Percentiles rank a stretch among this genome's conserved stretches.
These are phyloP conservation scores for Colletotrichum sp. DNA, from an alignment of 2,329 filamentous ascomycete species.

Conservation along the genomic window DNA sequence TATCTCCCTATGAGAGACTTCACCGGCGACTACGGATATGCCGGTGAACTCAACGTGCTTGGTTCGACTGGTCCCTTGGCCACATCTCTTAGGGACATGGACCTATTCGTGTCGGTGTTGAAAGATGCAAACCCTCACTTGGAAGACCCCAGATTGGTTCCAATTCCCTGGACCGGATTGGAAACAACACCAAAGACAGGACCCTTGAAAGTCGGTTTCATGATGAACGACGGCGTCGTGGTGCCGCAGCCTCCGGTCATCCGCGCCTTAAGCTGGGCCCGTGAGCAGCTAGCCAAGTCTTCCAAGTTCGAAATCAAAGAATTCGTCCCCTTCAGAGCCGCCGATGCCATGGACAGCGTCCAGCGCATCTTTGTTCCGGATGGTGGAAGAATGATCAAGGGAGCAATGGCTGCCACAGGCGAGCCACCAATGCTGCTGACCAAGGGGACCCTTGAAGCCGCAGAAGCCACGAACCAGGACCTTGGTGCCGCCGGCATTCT, in stretches of 20 bases:
- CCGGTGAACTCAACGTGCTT: slow-evolving; percentile 38
- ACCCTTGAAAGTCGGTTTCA: slow-evolving; percentile 46
- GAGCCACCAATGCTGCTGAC: slow-evolving; percentile 51
- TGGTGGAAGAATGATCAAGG: slow-evolving; percentile 35
- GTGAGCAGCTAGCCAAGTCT: slow-evolving; percentile 13
- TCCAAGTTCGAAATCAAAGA: slow-evolving; percentile 31
- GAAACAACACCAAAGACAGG: neutral
- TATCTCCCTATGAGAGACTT: slow-evolving; percentile 30
- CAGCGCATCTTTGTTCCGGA: slow-evolving; percentile 51
- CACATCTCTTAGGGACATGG: slow-evolving; percentile 34
- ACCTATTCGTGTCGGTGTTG: slow-evolving; percentile 34
- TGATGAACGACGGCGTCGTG: slow-evolving; percentile 40
- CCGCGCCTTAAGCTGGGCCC: slow-evolving; percentile 38
- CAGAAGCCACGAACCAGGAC: slow-evolving; percentile 25
- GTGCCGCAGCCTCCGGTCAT: slow-evolving; percentile 41
- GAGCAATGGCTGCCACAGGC: slow-evolving; percentile 36
- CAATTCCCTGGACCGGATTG: slow-evolving; percentile 34
- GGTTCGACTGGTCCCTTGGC: slow-evolving; percentile 38
- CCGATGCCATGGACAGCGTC: slow-evolving; percentile 35
- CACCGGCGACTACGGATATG: slow-evolving; percentile 22
- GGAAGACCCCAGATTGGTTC: slow-evolving; percentile 30
- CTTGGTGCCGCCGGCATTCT: slow-evolving; percentile 22
- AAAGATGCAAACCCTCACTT: slow-evolving; percentile 28
- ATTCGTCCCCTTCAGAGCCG: slow-evolving; percentile 35
- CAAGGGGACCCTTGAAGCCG: slow-evolving; percentile 40